Base-by-base conservation (phyloP, 352 stramenopile genomes). In the Globisporangium nunn region DNA sequence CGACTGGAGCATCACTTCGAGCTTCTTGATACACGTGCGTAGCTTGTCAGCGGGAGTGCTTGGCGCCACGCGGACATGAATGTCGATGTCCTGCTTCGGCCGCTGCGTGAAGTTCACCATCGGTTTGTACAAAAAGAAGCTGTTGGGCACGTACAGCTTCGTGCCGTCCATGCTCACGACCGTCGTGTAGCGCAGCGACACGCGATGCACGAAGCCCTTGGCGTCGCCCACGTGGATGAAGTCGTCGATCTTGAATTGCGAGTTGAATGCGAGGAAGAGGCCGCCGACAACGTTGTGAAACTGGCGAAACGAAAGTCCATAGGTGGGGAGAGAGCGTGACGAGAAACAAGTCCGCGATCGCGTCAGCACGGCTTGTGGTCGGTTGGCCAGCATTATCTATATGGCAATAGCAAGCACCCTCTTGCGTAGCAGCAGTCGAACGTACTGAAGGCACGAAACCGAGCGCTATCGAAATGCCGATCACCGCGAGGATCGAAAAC, bases 91-190 rank as follows among this genome's bases (percentile, higher is more conserved):
- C 33, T 81, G 74, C 58, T 95, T 95, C 2, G 85, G 85, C 0
- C 82, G 81, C 56, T 93, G 81, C 47, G 83, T 87, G 56, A 83
- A 95, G 57, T 95, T 95, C 35, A 95, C 77, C 85, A 95, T 93
- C 29, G 82, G 85, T 50, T 92, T 92, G 76, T 91, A 95, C n/a
- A 95, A 64, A 54, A 95, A 95, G 59, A 91, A 93, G 57, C 83
- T 93, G 66, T 94, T 94, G 30, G 82, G 82, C 23, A 95, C 73
- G 58, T 84, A 93, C 17, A 91, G 66, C 45, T 84, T 88, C 35
- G 85, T 93, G 40, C 80, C 79, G 31, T 92, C 83, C 17, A 83
- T 68, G n/a, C 76, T 91, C 64, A 93, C 69, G 28, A 95, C 58
- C 7, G 81, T 91, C 50, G 85, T 95, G 67, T 92, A 95, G 2